Evolutionary conservation across 805 yeast genomes (phyloP), one percentile per base, ranked within the genome.

Genomic region (Saturnispora halmiae): DNA sequence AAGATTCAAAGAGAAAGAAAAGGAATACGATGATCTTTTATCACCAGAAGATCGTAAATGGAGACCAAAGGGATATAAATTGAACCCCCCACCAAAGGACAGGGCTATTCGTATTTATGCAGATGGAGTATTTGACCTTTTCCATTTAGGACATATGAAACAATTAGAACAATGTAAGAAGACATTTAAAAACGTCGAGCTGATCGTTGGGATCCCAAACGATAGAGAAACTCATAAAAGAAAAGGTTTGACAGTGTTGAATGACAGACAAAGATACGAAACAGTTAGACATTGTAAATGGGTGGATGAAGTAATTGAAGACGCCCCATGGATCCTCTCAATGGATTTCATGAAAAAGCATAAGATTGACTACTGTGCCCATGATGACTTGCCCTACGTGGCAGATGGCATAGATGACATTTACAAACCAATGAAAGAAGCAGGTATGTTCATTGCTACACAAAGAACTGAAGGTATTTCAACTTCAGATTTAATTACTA

Each of bases 401-500:
- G 77, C 90, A 19, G 77, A 77, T n/a, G 95, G 80, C 46, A 70
- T 78, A 29, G 96, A 84, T 58, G 98, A 92, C 59, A 87, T 92
- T 41, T 92, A 92, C 65, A 78, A 76, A 59, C 95, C 96, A 18
- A 82, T 92, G 55, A 92, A 92, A 59, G 82, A 82, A 56, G 69
- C 69, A 56, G 98, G 98, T 1, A 83, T 75, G 79, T 92, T 92
- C 55, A 68, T 92, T 48, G 82, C 92, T 6, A 92, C 98, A 1
- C 97, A 92, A 64, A 75, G 98, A 59, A 92, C 98, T 0, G 95
- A 88, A 50, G 98, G 98, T 10, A 79, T 92, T 32, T 84, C 95
- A 16, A 92, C 98, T 1, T 82, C 94, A 26, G 97, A 90, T 60
- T 90, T 92, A 50, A 92, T 92, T 55, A 90, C 97, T 46, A 86